Evolutionary conservation across 805 yeast genomes (phyloP), one percentile per base, ranked within the genome.

Genomic region (Pichia rugopelliculosa): DNA sequence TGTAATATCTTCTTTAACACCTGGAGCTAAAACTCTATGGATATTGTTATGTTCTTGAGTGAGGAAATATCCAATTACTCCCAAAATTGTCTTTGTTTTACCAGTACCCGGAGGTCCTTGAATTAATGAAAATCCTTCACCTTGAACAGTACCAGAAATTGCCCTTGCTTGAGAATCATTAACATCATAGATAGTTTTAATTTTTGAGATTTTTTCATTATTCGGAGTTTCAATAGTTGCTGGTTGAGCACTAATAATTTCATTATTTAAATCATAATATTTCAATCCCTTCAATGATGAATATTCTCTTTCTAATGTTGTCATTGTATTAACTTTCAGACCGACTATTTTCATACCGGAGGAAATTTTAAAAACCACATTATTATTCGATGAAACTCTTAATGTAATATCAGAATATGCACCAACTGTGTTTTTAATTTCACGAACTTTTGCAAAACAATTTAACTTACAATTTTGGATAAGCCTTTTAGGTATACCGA

Each of bases 41-140:
- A 42, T 41, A 8, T 33, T 39, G 10, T 44, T 41, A 12, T 45
- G 33, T 10, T 39, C 39, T 23, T 62, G 53, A 0, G 87, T 75
- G 39, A 86, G 63, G 50, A 81, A 79, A 47, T 88, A 79, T 0
- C 97, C 96, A 27, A 91, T 77, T 43, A 91, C 82, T 22, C 97
- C 97, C 40, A 93, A 64, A 67, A 95, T 93, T 0, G 99, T 93
- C 62, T 91, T 95, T 1, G 99, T 95, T 64, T 93, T 93, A 71
- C 99, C 99, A 0, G 98, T 91, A 65, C 99, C 99, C 0, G 99
- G 99, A 0, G 99, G 99, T 49, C 97, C 99, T 67, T 93, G 99
- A 63, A 93, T 90, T 45, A 93, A 71, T 0, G 95, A 82, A 60
- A 93, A 88, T 0, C 99, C 99, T 1, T 72, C 71, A 9, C 76